These are phyloP conservation scores for Cordyceps fumosorosea DNA, from an alignment of 2,329 filamentous ascomycete species.

Conservation along the genomic window DNA sequence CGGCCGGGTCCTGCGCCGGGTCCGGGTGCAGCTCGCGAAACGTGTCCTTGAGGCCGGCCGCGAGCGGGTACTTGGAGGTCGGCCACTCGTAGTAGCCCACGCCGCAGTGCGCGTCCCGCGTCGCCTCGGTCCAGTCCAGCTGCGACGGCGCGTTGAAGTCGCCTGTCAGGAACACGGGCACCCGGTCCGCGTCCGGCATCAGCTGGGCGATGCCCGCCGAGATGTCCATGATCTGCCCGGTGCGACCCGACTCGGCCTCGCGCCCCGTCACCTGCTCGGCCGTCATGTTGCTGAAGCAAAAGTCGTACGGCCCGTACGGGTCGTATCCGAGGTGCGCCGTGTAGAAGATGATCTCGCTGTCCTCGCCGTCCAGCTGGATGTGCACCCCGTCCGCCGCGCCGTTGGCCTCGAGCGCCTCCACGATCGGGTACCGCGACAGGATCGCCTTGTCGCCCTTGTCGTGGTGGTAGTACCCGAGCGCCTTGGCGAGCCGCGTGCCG, in stretches of 20 bases:
- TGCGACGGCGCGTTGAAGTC: constrained; percentile 40
- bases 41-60: constrained; percentile 33
- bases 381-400: constrained; percentile 26
- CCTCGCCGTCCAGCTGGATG: constrained; percentile 28
- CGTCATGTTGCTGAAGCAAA: constrained; percentile 31
- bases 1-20: constrained; percentile 25
- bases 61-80: constrained; percentile 27
- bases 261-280: constrained; percentile 27
- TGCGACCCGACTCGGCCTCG: constrained; percentile 31
- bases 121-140: constrained; percentile 32
- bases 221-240: constrained; percentile 30
- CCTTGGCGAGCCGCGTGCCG: constrained; percentile 27
- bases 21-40: constrained; percentile 32
- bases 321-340: constrained; percentile 30
- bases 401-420: constrained; percentile 21
- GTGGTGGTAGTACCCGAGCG: constrained; percentile 34
- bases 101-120: constrained; percentile 30
- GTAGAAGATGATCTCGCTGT: constrained; percentile 29
- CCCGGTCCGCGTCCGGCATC: constrained; percentile 23
- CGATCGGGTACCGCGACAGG: constrained; percentile 34
- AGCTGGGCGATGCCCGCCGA: constrained; percentile 27
- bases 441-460: constrained; percentile 28
- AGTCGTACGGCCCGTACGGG: constrained; percentile 38
- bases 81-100: constrained; percentile 31
- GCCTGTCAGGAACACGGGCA: constrained; percentile 32